Percentiles rank a stretch among this genome's conserved stretches.
phyloP scores from a whole-genome alignment of 1,284 basidiomycete species.

The Mycena citricolor region DNA sequence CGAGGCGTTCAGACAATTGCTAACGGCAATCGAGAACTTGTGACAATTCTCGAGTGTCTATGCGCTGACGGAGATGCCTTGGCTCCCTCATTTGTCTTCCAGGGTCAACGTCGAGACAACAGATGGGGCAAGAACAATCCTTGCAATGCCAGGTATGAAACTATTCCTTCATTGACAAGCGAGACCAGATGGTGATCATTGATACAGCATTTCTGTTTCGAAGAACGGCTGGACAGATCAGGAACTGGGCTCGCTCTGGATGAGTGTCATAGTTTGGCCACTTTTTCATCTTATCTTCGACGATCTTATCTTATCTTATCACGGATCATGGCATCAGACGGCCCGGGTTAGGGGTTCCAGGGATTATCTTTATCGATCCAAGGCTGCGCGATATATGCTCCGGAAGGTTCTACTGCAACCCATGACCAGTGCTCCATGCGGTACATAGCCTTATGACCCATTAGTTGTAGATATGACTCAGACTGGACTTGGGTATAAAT shows the following conservation, averaged over 20 bases:
- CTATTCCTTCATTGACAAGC: background rate
- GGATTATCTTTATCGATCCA: no score
- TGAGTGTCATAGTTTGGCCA: no score
- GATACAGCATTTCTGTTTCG: conserved; percentile 27
- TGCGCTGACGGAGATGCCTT: conserved; percentile 33
- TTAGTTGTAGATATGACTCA: no score
- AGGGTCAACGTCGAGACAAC: conserved; percentile 27
- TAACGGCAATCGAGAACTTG: conserved; percentile 31
- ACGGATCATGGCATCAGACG: no score
- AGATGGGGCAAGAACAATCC: conserved; percentile 33
- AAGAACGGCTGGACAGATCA: conserved; percentile 38
- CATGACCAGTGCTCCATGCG: no score
- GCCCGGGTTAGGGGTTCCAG: no score
- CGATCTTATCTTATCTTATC: no score
- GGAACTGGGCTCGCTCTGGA: conserved; percentile 28
- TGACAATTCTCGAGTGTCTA: conserved; percentile 37
- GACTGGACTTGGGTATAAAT: no score
- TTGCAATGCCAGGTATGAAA: conserved; percentile 15
- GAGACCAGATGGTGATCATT: conserved; percentile 22
- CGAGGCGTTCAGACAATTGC: background rate
- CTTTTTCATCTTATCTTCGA: no score
- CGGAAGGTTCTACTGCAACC: no score
- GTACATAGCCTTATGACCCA: no score
- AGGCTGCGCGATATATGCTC: no score
- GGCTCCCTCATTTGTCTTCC: conserved; percentile 31